These are phyloP conservation scores for Achlya hypogyna DNA, from an alignment of 352 stramenopile genomes.

Conservation along the genomic window DNA sequence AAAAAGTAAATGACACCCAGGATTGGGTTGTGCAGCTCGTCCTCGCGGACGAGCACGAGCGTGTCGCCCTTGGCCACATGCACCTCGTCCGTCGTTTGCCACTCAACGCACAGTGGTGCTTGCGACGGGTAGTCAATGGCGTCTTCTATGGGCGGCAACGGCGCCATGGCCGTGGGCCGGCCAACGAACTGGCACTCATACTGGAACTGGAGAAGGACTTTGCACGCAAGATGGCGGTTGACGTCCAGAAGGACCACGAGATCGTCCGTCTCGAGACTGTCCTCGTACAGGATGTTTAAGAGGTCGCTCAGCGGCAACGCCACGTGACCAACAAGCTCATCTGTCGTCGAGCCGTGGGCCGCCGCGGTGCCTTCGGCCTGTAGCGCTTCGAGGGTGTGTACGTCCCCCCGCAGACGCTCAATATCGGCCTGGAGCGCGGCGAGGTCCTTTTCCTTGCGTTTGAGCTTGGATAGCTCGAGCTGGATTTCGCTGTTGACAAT, in stretches of 20 bases:
- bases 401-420: background rate
- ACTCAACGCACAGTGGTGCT: constrained; percentile 31
- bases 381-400: constrained; percentile 15
- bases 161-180: no score
- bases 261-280: constrained; percentile 34
- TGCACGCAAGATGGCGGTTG: constrained; percentile 30
- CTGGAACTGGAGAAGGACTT: constrained; percentile 33
- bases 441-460: constrained; percentile 36
- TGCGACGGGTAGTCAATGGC: constrained; percentile 34
- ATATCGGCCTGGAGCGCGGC: constrained; percentile 31
- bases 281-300: constrained; percentile 35
- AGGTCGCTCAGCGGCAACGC: constrained; percentile 38
- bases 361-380: constrained; percentile 12
- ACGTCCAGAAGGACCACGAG: constrained; percentile 31
- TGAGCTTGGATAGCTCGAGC: constrained; percentile 32
- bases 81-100: constrained; percentile 22
- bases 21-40: constrained; percentile 27
- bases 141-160: constrained; percentile 15
- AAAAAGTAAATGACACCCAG: constrained; percentile 37
- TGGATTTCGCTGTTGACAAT: constrained; percentile 23
- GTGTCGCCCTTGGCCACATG: constrained; percentile 28
- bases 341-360: background rate
- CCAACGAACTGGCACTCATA: constrained; percentile 32
- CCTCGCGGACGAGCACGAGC: constrained; percentile 36
- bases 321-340: constrained; percentile 35